Percentiles rank a stretch among this genome's conserved stretches.
Conservation (phyloP, 2,329 filamentous ascomycete genomes). For the Fusarium pseudoanthophilum region DNA sequence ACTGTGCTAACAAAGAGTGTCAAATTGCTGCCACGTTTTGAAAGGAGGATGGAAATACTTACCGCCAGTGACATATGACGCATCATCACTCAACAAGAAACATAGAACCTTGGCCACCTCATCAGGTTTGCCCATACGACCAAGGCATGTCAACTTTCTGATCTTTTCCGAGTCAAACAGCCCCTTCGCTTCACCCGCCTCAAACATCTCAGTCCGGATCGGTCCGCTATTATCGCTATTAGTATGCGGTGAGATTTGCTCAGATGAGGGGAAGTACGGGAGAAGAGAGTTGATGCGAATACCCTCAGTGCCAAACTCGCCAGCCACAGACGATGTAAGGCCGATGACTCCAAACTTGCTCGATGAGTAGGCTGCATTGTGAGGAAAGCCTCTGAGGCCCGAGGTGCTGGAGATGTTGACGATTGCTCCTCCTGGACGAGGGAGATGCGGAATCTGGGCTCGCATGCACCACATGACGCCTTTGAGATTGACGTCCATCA, state of each 20-base stretch:
- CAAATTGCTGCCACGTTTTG: neutral
- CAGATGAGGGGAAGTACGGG: neutral
- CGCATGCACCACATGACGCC: neutral
- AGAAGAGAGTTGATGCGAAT: neutral
- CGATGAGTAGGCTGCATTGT: neutral
- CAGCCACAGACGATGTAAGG: neutral
- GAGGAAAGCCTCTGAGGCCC: neutral
- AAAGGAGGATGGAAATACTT: fast-evolving
- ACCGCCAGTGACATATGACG: neutral
- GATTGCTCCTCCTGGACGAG: neutral
- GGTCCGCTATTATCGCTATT: neutral
- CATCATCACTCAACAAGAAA: neutral
- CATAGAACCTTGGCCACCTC: neutral
- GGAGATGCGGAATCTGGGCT: neutral
- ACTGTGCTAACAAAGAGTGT: neutral
- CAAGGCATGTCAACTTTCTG: neutral
- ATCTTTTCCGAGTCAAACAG: neutral
- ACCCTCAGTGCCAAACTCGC: neutral
- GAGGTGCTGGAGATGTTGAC: neutral
- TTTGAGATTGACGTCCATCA: neutral
- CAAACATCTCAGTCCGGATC: neutral
- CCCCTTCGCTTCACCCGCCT: neutral
- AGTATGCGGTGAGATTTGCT: fast-evolving
- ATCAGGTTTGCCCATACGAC: neutral
- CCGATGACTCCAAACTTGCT: neutral